phyloP scores from a whole-genome alignment of 1,139 yeast genomes.

The Kodamaea suecica region DNA sequence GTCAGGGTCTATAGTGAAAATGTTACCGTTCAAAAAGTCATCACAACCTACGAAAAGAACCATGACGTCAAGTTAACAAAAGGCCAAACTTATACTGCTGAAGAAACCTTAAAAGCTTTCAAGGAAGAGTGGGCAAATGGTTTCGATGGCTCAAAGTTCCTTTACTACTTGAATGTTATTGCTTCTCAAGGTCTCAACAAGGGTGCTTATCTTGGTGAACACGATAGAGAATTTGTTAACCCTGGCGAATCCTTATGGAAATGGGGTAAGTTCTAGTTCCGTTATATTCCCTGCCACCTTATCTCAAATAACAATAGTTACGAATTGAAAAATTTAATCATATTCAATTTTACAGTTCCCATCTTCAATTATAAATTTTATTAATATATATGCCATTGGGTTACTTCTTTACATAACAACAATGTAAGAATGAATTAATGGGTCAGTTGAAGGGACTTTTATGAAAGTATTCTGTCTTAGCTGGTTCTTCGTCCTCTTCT shows the following conservation, averaged over 20 bases:
- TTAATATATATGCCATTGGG: too few relatives aligned
- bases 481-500: constrained; percentile 10
- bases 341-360: neutral
- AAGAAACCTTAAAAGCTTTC: constrained; percentile 31
- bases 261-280: constrained; percentile 45
- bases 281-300: too few relatives aligned
- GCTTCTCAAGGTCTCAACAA: constrained; percentile 26
- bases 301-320: too few relatives aligned
- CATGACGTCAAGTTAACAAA: constrained; percentile 36
- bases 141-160: constrained; percentile 24
- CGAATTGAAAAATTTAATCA: neutral
- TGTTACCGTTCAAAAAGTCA: constrained; percentile 37
- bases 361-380: neutral
- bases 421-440: too few relatives aligned
- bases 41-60: constrained; percentile 38
- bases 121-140: constrained; percentile 28
- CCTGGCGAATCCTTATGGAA: constrained; percentile 53
- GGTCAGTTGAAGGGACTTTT: constrained; percentile 18
- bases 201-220: constrained; percentile 16
- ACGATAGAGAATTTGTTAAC: constrained; percentile 52
- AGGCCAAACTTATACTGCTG: constrained; percentile 23
- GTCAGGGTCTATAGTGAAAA: constrained; percentile 43
- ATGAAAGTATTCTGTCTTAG: constrained; percentile 11
- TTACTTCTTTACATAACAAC: too few relatives aligned
- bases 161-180: constrained; percentile 31